phyloP scores from a whole-genome alignment of 2,329 filamentous ascomycete genomes.

The Monilinia polystroma region DNA sequence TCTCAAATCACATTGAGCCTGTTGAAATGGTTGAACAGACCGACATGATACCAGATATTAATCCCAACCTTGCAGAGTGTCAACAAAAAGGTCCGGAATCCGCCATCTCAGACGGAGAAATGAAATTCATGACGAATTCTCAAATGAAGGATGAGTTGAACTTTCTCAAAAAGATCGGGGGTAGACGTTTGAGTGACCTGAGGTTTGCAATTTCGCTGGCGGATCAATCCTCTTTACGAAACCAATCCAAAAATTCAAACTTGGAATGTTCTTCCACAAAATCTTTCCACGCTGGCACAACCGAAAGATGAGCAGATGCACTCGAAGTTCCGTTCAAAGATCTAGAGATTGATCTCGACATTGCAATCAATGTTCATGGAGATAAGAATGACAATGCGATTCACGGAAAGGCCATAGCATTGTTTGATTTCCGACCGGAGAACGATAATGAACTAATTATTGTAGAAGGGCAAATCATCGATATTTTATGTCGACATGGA shows the following conservation, averaged over 20 bases:
- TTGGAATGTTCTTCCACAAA: not conserved
- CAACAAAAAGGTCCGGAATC: no score
- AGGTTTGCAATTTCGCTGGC: no score
- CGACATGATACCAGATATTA: no score
- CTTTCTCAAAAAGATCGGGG: no score
- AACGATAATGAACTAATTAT: not conserved
- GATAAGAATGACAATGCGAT: not conserved
- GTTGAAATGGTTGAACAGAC: no score
- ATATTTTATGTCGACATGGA: not conserved
- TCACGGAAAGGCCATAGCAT: not conserved
- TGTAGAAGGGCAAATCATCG: not conserved
- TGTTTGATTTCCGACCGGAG: not conserved
- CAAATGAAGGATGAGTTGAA: no score
- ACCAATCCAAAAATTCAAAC: not conserved
- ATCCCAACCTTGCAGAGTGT: no score
- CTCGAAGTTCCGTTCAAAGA: not conserved
- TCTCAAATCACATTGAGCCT: no score
- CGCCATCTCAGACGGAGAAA: no score
- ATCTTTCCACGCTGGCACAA: not conserved
- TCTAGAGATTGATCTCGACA: not conserved
- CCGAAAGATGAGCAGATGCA: not conserved
- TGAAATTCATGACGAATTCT: no score
- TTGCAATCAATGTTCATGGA: not conserved
- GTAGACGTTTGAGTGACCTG: no score
- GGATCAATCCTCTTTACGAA: not conserved